Evolutionary conservation across 2,329 filamentous ascomycete species (phyloP).

Genomic region (Daldinia sp.): DNA sequence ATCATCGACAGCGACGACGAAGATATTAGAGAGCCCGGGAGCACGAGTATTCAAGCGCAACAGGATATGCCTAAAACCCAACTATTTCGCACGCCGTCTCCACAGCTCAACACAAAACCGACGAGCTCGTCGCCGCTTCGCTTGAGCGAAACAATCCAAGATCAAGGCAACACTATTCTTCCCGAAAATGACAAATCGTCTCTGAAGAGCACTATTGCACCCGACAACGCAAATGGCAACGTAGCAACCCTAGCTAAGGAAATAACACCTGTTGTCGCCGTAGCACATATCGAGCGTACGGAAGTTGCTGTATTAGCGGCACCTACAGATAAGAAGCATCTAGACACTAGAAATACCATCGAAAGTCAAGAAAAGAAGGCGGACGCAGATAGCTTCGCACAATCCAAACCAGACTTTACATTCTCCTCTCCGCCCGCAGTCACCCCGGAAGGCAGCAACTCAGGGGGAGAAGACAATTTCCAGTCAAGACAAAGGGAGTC

Average conservation of each 20-base stretch:
- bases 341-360: neutral
- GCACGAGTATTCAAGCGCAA: slow-evolving; percentile 15
- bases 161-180: neutral
- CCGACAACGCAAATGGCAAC: neutral
- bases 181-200: neutral
- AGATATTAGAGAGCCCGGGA: slow-evolving; percentile 21
- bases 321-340: neutral
- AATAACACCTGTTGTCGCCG: neutral
- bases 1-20: slow-evolving; percentile 32
- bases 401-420: slow-evolving; percentile 41
- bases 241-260: neutral
- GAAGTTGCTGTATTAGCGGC: neutral
- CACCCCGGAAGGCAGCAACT: slow-evolving; percentile 25
- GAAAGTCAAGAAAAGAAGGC: neutral
- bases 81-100: slow-evolving; percentile 24
- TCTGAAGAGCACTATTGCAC: neutral
- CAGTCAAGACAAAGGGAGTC: neutral
- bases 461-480: neutral
- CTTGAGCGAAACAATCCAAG: slow-evolving; percentile 18
- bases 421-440: slow-evolving; percentile 39
- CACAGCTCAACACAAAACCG: slow-evolving; percentile 20
- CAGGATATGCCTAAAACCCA: slow-evolving; percentile 22
- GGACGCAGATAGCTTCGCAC: slow-evolving; percentile 31
- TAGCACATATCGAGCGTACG: neutral
- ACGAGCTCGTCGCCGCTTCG: slow-evolving; percentile 27